These are phyloP conservation scores for Oldenlandia corymbosa DNA, from an alignment of 257 asterid species.

Conservation along the genomic window DNA sequence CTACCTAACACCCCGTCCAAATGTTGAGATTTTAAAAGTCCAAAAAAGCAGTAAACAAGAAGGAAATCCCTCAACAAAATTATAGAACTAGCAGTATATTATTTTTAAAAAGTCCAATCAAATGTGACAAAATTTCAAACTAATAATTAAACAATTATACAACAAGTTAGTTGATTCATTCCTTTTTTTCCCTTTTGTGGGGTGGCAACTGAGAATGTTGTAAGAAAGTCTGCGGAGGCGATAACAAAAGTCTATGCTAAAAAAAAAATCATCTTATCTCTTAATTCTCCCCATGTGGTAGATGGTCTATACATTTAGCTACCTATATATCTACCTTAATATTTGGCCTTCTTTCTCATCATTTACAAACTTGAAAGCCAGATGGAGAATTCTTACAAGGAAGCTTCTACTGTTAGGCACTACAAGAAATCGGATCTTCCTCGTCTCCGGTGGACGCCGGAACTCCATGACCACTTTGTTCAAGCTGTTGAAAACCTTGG, in stretches of 20 bases:
- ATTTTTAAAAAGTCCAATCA: slow-evolving; percentile 7
- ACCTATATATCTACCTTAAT: neutral
- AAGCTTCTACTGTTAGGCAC: slow-evolving; percentile 20
- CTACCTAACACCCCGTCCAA: too few species aligned
- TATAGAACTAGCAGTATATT: too few species aligned
- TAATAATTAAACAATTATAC: slow-evolving; percentile 1
- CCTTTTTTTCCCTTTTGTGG: neutral
- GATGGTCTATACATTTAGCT: neutral
- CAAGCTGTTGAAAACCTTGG: slow-evolving; percentile 31
- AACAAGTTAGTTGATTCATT: slow-evolving; percentile 8
- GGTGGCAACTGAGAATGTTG: slow-evolving; percentile 7
- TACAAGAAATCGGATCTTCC: slow-evolving; percentile 30
- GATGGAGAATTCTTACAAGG: slow-evolving; percentile 5
- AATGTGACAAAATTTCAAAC: slow-evolving; percentile 7
- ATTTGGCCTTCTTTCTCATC: neutral
- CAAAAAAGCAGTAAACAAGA: too few species aligned
- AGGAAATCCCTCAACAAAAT: too few species aligned
- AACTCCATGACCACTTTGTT: slow-evolving; percentile 29
- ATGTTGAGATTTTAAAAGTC: too few species aligned
- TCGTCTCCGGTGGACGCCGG: slow-evolving; percentile 35
- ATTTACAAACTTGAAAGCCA: neutral
- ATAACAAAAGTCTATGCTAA: slow-evolving; percentile 14
- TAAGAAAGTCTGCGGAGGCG: slow-evolving; percentile 15
- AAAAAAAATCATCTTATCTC: slow-evolving; percentile 10
- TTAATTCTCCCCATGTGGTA: neutral